Evolutionary conservation across 139 green algal species (phyloP).

Genomic region (Eudorina sp.): DNA sequence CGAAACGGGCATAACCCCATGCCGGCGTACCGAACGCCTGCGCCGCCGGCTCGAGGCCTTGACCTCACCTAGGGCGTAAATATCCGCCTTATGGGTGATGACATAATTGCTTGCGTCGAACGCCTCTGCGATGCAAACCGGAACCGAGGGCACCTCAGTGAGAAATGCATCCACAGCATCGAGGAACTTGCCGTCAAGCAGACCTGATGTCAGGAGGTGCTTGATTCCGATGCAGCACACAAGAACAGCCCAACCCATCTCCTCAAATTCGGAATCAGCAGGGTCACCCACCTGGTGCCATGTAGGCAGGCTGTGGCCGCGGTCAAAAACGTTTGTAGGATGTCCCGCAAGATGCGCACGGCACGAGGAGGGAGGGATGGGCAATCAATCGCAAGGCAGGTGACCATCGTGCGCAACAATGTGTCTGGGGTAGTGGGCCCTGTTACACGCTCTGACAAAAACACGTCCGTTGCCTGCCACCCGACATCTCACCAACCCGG

Average conservation of each 20-base stretch:
- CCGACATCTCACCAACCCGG: too few relatives aligned
- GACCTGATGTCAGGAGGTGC: not conserved
- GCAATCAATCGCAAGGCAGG: too few relatives aligned
- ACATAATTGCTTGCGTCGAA: slow-evolving; percentile 41
- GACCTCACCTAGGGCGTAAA: slow-evolving; percentile 42
- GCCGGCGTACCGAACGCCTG: too few relatives aligned
- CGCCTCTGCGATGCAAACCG: not conserved
- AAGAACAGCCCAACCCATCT: not conserved
- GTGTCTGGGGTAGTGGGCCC: too few relatives aligned
- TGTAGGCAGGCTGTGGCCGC: slow-evolving; percentile 22
- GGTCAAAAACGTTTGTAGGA: not conserved
- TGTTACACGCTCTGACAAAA: too few relatives aligned
- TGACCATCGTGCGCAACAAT: too few relatives aligned
- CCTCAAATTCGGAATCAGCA: not conserved
- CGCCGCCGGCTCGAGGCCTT: too few relatives aligned
- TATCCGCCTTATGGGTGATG: slow-evolving; percentile 47
- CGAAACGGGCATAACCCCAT: too few relatives aligned
- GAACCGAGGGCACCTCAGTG: not conserved
- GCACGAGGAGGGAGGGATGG: too few relatives aligned
- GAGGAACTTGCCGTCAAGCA: not conserved
- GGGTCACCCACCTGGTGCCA: slow-evolving; percentile 9
- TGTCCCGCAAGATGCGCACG: too few relatives aligned
- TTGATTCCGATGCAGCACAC: too few relatives aligned
- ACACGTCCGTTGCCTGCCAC: too few relatives aligned
- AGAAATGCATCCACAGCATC: not conserved